phyloP scores from a whole-genome alignment of 441 rosid species.

The Heliophila coronopifolia region DNA sequence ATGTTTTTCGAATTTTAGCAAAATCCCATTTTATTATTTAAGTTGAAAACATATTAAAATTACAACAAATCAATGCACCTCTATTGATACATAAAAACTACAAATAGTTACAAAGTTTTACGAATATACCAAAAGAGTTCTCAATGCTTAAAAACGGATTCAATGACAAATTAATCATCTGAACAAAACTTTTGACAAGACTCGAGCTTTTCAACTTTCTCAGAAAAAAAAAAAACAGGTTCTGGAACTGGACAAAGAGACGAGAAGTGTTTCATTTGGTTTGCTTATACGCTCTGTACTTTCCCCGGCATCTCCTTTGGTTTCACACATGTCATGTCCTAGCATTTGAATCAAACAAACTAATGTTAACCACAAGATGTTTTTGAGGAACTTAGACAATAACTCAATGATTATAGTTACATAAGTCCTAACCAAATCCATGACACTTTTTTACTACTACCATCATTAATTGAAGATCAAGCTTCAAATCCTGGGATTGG shows the following conservation, averaged over 20 bases:
- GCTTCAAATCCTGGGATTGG: neutral
- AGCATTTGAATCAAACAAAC: neutral
- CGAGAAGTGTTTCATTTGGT: neutral
- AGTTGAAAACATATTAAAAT: no score
- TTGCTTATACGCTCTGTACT: conserved; percentile 26
- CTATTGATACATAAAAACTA: no score
- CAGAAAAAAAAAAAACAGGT: neutral
- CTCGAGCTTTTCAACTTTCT: no score
- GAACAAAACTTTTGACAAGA: no score
- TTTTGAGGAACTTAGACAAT: neutral
- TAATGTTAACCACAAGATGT: neutral
- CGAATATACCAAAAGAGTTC: no score
- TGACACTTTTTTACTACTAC: neutral
- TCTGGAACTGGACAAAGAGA: conserved; percentile 1
- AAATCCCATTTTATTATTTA: no score
- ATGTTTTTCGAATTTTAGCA: no score
- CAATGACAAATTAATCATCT: no score
- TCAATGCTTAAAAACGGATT: no score
- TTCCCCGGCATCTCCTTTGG: conserved; percentile 28
- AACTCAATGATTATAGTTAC: neutral
- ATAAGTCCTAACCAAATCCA: conserved; percentile 4
- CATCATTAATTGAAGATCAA: neutral
- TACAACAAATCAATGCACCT: no score
- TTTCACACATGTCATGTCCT: conserved; percentile 23
- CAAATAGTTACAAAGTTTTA: no score